These are phyloP conservation scores for Sclerotinia subarctica DNA, from an alignment of 2,329 filamentous ascomycete species.

Conservation along the genomic window DNA sequence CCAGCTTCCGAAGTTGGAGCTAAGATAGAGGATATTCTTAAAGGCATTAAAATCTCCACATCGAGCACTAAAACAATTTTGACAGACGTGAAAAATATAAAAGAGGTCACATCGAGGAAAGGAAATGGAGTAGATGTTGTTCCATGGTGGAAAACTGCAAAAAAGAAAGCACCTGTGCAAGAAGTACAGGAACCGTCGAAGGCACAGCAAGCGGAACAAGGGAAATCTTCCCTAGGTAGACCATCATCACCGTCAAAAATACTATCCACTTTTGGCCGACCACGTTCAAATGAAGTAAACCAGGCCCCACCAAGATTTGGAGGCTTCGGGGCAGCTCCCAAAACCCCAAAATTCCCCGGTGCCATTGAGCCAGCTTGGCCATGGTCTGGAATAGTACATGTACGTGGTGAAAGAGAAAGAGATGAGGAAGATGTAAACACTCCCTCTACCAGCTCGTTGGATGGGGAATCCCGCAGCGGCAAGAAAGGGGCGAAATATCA, in stretches of 20 bases:
- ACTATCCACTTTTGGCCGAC: constrained; percentile 1
- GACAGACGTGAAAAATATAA: background rate
- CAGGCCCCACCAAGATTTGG: constrained; percentile 32
- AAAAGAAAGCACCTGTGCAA: constrained; percentile 13
- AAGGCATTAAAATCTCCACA: constrained; percentile 8
- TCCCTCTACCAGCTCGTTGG: background rate
- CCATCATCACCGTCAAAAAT: constrained; percentile 17
- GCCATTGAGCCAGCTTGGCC: constrained; percentile 70
- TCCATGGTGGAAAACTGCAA: constrained; percentile 22
- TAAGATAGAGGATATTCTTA: constrained; percentile 62
- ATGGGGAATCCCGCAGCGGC: background rate
- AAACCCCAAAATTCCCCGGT: constrained; percentile 58
- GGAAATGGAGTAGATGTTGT: constrained; percentile 10
- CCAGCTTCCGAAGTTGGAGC: constrained; percentile 51
- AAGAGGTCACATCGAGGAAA: constrained; percentile 1
- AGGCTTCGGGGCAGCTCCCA: constrained; percentile 31
- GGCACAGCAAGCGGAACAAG: background rate
- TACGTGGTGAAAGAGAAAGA: constrained; percentile 49
- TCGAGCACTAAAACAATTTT: background rate
- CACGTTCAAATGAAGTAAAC: constrained; percentile 34
- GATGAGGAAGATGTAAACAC: background rate
- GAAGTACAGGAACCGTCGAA: background rate
- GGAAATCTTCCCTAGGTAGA: background rate
- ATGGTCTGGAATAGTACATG: constrained; percentile 58
- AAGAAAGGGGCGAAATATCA: constrained; percentile 36